Percentiles rank a stretch among this genome's conserved stretches.
Evolutionary conservation across 2,329 filamentous ascomycete species (phyloP).

Genomic region (Diaporthe amygdali): DNA sequence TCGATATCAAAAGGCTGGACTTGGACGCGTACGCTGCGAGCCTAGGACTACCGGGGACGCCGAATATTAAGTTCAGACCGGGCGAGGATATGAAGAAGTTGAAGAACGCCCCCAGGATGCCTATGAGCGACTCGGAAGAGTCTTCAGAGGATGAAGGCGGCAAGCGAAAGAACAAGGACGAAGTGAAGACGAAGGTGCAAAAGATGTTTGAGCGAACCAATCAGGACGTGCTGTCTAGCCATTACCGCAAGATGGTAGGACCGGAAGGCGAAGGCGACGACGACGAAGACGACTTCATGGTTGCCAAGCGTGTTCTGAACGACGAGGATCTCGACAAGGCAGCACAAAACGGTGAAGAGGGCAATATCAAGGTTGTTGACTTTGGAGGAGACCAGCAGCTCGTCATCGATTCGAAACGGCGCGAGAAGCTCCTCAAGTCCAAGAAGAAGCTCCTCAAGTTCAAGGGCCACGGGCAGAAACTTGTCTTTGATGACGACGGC

Average conservation of each 20-base stretch:
- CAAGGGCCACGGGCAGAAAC: slow-evolving; percentile 83
- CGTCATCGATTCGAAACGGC: slow-evolving; percentile 90
- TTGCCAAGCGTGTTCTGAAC: slow-evolving; percentile 85
- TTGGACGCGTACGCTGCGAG: slow-evolving; percentile 86
- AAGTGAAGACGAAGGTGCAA: slow-evolving; percentile 92
- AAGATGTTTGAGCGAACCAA: slow-evolving; percentile 98
- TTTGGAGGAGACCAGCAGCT: slow-evolving; percentile 74
- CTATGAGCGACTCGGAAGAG: slow-evolving; percentile 67
- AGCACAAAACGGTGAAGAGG: slow-evolving; percentile 47
- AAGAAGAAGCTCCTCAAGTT: slow-evolving; percentile 94
- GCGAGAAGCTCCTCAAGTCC: slow-evolving; percentile 91
- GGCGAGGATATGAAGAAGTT: slow-evolving; percentile 84
- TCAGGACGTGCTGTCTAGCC: slow-evolving; percentile 91
- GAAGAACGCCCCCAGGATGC: slow-evolving; percentile 82
- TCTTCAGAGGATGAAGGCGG: slow-evolving; percentile 51
- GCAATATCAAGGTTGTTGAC: slow-evolving; percentile 64
- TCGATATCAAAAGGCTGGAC: slow-evolving; percentile 82
- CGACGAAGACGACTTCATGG: slow-evolving; percentile 81
- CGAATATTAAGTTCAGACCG: slow-evolving; percentile 91
- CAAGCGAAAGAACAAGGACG: slow-evolving; percentile 67
- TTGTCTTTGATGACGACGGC: slow-evolving; percentile 93
- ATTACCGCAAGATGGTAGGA: slow-evolving; percentile 86
- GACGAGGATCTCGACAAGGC: slow-evolving; percentile 67
- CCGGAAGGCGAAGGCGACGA: slow-evolving; percentile 51
- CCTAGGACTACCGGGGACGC: slow-evolving; percentile 87